Evolutionary conservation across 73 alveolate species (phyloP).

Genomic region (Blepharisma japonicum): DNA sequence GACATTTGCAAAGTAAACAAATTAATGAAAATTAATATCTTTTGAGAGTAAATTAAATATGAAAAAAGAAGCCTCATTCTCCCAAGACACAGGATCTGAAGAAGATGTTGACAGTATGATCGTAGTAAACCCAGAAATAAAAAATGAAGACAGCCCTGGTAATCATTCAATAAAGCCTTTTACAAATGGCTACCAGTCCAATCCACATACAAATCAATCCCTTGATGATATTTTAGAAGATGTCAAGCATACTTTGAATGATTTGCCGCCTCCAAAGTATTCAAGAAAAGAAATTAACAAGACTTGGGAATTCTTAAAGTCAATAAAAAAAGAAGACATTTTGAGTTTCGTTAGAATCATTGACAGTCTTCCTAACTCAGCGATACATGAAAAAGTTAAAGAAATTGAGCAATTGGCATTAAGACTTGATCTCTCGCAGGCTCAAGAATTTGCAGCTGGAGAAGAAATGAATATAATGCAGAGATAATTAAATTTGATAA

Average conservation of each 20-base stretch:
- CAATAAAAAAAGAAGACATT: slow-evolving; percentile 17
- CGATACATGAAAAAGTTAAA: slow-evolving; percentile 29
- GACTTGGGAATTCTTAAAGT: slow-evolving; percentile 14
- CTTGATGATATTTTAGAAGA: slow-evolving; percentile 24
- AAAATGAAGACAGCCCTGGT: no score
- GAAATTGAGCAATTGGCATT: slow-evolving; percentile 25
- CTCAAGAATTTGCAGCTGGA: slow-evolving; percentile 20
- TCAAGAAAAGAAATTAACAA: slow-evolving; percentile 9
- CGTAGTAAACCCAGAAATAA: no score
- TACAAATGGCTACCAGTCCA: no score
- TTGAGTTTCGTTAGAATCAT: slow-evolving; percentile 4
- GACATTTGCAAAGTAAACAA: no score
- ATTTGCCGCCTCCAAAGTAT: slow-evolving; percentile 17
- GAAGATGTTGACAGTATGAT: no score
- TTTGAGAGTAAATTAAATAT: no score
- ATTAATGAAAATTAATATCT: no score
- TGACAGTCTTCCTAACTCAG: slow-evolving; percentile 7
- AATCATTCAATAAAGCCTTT: no score
- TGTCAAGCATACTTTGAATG: slow-evolving; percentile 11
- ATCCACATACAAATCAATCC: neutral
- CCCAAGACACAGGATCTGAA: no score
- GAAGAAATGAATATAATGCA: slow-evolving; percentile 17
- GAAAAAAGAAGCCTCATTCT: no score
- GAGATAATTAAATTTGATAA: neutral
- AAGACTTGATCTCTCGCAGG: neutral